Conservation (phyloP, 768 basidiomycete species). For the Leccinum subtestaceum region DNA sequence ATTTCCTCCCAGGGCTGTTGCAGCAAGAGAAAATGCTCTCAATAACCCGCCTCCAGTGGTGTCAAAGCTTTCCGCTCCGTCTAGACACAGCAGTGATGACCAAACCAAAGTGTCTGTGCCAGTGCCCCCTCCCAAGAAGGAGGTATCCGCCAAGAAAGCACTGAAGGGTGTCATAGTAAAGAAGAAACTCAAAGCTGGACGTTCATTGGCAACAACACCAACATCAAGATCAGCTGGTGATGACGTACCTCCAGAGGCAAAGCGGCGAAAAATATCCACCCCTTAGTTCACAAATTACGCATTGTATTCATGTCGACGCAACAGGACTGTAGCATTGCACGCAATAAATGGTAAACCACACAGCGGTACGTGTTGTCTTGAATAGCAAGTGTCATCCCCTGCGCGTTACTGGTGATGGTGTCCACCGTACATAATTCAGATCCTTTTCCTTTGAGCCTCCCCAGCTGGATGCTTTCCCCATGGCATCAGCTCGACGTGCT, state of each 20-base stretch:
- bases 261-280: slow-evolving; percentile 55
- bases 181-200: slow-evolving; percentile 55
- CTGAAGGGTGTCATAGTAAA: slow-evolving; percentile 82
- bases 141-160: slow-evolving; percentile 49
- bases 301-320: slow-evolving; percentile 11
- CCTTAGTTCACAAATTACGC: slow-evolving; percentile 21
- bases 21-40: slow-evolving; percentile 57
- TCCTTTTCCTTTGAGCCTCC: slow-evolving; percentile 58
- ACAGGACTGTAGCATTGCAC: slow-evolving; percentile 12
- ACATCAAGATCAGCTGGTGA: slow-evolving; percentile 21
- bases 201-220: slow-evolving; percentile 19
- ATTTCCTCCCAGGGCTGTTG: slow-evolving; percentile 52
- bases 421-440: slow-evolving; percentile 69
- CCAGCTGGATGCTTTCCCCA: slow-evolving; percentile 60
- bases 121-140: slow-evolving; percentile 51
- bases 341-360: slow-evolving; percentile 2
- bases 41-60: slow-evolving; percentile 38
- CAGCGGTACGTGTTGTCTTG: slow-evolving; percentile 5
- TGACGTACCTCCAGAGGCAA: slow-evolving; percentile 42
- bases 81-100: slow-evolving; percentile 30
- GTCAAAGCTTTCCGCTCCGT: slow-evolving; percentile 28
- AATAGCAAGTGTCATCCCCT: slow-evolving; percentile 16
- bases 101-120: slow-evolving; percentile 27
- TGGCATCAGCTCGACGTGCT: slow-evolving; percentile 62
- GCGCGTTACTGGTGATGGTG: slow-evolving; percentile 62